Conservation (phyloP, 495 filamentous ascomycete species). For the Hypoxylon rickii region DNA sequence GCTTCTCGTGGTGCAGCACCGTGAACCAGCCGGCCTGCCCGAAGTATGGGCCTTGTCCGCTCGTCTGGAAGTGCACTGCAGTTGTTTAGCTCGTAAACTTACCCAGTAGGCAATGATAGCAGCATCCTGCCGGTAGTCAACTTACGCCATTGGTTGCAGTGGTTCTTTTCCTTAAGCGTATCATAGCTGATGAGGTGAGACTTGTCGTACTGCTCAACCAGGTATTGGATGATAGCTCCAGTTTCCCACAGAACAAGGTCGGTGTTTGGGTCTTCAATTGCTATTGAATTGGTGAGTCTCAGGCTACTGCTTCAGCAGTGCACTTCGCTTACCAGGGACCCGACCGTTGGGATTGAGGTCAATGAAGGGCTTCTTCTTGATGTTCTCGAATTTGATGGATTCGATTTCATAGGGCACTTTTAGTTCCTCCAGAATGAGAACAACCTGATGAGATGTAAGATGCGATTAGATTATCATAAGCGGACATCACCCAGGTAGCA, state of each 20-base stretch:
- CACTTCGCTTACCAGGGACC: conserved; percentile 43
- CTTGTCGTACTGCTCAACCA: conserved; percentile 42
- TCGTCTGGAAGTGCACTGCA: conserved; percentile 69
- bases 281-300: conserved; percentile 18
- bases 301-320: background rate
- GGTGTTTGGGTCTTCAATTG: conserved; percentile 65
- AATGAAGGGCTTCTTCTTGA: conserved; percentile 60
- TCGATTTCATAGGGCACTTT: conserved; percentile 55
- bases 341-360: conserved; percentile 71
- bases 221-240: conserved; percentile 66
- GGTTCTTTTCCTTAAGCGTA: conserved; percentile 15
- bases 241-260: conserved; percentile 66
- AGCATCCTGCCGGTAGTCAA: no score
- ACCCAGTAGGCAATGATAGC: no score
- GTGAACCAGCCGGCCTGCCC: conserved; percentile 49
- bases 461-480: background rate
- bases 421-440: conserved; percentile 65
- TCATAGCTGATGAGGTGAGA: conserved; percentile 48
- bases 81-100: no score
- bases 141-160: conserved; percentile 64
- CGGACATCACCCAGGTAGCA: background rate
- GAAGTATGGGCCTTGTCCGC: conserved; percentile 73
- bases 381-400: conserved; percentile 57
- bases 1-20: conserved; percentile 42
- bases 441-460: background rate